Percentiles rank a stretch among this genome's conserved stretches.
phyloP scores from a whole-genome alignment of 352 stramenopile species.

The Phytophthora capsici region DNA sequence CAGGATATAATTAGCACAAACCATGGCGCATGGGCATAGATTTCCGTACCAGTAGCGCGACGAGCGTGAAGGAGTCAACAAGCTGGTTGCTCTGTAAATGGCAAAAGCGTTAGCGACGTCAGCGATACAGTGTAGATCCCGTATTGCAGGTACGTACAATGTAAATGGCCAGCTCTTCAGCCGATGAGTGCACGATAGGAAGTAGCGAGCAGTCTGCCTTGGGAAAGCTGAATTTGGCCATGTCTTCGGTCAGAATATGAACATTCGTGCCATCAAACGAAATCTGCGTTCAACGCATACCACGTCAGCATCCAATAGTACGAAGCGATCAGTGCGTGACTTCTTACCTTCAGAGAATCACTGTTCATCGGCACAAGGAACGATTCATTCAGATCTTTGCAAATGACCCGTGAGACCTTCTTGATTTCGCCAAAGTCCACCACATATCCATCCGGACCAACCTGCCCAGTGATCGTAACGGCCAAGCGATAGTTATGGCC shows the following conservation, averaged over 20 bases:
- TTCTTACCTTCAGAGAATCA: constrained; percentile 87
- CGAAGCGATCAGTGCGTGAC: not conserved
- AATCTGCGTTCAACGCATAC: constrained; percentile 48
- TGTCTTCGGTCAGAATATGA: constrained; percentile 94
- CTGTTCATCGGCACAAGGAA: constrained; percentile 97
- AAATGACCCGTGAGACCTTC: constrained; percentile 93
- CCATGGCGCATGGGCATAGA: not conserved
- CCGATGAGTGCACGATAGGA: constrained; percentile 97
- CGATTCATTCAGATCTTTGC: constrained; percentile 97
- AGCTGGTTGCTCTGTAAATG: constrained; percentile 82
- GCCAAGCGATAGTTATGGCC: constrained; percentile 98
- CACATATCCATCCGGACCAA: constrained; percentile 96
- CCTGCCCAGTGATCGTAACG: constrained; percentile 87
- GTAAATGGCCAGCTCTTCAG: constrained; percentile 97
- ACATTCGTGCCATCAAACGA: constrained; percentile 89
- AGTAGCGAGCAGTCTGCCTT: constrained; percentile 95
- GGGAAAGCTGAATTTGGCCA: constrained; percentile 95
- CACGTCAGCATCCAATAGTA: not conserved
- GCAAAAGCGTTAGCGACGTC: constrained; percentile 3
- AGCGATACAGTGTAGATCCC: not conserved
- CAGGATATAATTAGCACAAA: not conserved
- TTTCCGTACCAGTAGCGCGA: constrained; percentile 62
- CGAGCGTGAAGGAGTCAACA: constrained; percentile 84
- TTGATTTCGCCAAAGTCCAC: constrained; percentile 99
- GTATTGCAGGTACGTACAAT: constrained; percentile 68